phyloP scores from a whole-genome alignment of 1,284 basidiomycete genomes.

The Jaminaea rosea region DNA sequence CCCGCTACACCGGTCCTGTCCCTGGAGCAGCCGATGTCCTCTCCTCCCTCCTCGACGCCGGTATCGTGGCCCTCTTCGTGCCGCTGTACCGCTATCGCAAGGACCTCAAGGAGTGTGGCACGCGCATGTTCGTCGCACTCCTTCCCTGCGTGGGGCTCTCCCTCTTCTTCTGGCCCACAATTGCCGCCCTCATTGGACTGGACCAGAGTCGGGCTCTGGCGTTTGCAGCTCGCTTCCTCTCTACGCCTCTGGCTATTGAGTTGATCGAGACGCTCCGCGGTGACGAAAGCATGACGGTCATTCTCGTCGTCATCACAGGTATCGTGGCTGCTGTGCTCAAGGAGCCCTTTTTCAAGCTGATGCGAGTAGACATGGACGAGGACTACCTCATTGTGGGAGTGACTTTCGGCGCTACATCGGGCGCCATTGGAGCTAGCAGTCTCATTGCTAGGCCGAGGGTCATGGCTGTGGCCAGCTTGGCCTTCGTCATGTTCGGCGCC shows the following conservation, averaged over 20 bases:
- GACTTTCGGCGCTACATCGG: slow-evolving; percentile 30
- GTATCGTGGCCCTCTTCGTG: slow-evolving; percentile 31
- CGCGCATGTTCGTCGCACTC: slow-evolving; percentile 21
- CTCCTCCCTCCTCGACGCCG: slow-evolving; percentile 31
- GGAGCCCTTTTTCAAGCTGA: slow-evolving; percentile 27
- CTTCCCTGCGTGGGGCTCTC: slow-evolving; percentile 21
- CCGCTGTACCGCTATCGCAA: slow-evolving; percentile 36
- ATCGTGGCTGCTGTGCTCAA: slow-evolving; percentile 33
- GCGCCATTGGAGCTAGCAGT: slow-evolving; percentile 30
- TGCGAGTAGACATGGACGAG: slow-evolving; percentile 16
- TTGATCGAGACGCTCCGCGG: slow-evolving; percentile 24
- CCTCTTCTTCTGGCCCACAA: slow-evolving; percentile 26
- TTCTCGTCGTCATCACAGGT: slow-evolving; percentile 38
- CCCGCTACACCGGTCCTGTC: slow-evolving; percentile 23
- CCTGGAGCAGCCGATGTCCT: slow-evolving; percentile 36
- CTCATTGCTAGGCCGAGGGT: slow-evolving; percentile 24
- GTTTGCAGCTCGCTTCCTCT: slow-evolving; percentile 33
- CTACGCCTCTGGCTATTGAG: slow-evolving; percentile 35
- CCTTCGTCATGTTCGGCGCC: slow-evolving; percentile 33
- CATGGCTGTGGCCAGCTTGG: slow-evolving; percentile 30
- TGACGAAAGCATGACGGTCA: slow-evolving; percentile 31
- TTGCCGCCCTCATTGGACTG: slow-evolving; percentile 21
- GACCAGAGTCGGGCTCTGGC: slow-evolving; percentile 18
- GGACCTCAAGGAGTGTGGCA: slow-evolving; percentile 21
- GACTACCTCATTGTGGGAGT: slow-evolving; percentile 31